A percentile compares a stretch with the other conserved stretches of the same genome.
Evolutionary conservation across 257 asterid species (phyloP).

Genomic region (Knoxia roxburghii): DNA sequence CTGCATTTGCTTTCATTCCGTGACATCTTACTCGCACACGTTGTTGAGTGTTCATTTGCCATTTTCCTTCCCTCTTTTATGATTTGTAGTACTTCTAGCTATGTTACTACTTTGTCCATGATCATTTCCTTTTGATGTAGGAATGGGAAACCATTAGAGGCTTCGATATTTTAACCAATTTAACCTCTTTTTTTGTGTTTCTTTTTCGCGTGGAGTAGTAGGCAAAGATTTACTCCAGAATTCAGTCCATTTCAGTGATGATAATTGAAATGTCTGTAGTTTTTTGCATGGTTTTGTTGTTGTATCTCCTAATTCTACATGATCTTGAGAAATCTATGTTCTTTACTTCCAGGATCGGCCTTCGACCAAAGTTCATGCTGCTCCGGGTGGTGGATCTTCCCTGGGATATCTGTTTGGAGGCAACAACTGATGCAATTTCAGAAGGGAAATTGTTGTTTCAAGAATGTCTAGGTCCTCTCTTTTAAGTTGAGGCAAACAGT

Average conservation of each 20-base stretch:
- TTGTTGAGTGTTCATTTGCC: too few species aligned
- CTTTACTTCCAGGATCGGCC: slow-evolving; percentile 18
- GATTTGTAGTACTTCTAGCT: too few species aligned
- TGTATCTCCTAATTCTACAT: neutral
- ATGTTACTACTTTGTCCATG: too few species aligned
- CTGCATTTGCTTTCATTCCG: too few species aligned
- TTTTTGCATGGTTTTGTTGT: neutral
- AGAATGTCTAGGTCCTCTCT: slow-evolving; percentile 1
- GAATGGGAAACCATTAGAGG: too few species aligned
- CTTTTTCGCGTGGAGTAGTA: neutral
- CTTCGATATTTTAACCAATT: neutral
- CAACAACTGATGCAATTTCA: slow-evolving; percentile 25
- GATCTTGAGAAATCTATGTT: neutral
- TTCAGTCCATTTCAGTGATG: neutral
- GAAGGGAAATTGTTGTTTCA: neutral
- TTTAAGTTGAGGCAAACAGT: neutral
- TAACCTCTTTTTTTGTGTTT: neutral
- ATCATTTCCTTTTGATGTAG: too few species aligned
- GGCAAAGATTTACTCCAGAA: neutral
- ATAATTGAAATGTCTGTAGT: too few species aligned
- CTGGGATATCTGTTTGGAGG: slow-evolving; percentile 63
- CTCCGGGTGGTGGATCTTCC: slow-evolving; percentile 78
- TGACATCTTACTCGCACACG: too few species aligned
- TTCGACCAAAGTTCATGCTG: slow-evolving; percentile 81
- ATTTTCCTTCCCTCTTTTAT: neutral